These are phyloP conservation scores for Podospora conica DNA, from an alignment of 495 filamentous ascomycete genomes.

Conservation along the genomic window DNA sequence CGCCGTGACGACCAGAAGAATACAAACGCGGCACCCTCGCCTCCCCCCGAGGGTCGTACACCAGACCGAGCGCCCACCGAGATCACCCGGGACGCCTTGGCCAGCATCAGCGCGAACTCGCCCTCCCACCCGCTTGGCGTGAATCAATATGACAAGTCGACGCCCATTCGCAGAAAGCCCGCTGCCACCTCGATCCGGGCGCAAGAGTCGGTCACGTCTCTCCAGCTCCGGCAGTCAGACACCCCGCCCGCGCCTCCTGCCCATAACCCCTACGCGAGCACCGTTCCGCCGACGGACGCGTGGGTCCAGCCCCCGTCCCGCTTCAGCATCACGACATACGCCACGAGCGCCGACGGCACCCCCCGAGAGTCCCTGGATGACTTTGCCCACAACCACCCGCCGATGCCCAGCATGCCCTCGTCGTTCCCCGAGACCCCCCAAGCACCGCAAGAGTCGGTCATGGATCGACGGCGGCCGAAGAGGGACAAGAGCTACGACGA, in stretches of 20 bases:
- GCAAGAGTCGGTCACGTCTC: conserved; percentile 33
- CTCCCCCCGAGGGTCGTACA: conserved; percentile 24
- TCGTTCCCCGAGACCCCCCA: conserved; percentile 12
- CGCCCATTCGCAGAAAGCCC: conserved; percentile 35
- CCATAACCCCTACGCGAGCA: conserved; percentile 21
- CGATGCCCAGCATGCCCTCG: conserved; percentile 28
- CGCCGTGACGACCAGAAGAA: conserved; percentile 23
- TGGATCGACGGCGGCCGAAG: conserved; percentile 33
- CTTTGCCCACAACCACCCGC: conserved; percentile 22
- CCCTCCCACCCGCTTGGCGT: conserved; percentile 7
- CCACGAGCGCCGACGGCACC: conserved; percentile 48
- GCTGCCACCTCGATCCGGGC: conserved; percentile 23
- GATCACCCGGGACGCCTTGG: conserved; percentile 17
- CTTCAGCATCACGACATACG: conserved; percentile 69
- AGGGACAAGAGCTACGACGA: conserved; percentile 6
- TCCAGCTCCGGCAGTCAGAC: conserved; percentile 32
- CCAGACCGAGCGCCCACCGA: conserved; percentile 24
- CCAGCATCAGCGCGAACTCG: conserved; percentile 7
- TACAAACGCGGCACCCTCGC: conserved; percentile 26
- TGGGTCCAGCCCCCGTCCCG: conserved; percentile 56
- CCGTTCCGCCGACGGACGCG: conserved; percentile 20
- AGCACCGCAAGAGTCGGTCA: conserved; percentile 27
- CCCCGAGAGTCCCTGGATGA: conserved; percentile 49
- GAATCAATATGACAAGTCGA: conserved; percentile 27
- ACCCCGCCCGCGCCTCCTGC: conserved; percentile 15